Base-by-base conservation (phyloP, 345 rosid genomes). In the Moringa oleifera region DNA sequence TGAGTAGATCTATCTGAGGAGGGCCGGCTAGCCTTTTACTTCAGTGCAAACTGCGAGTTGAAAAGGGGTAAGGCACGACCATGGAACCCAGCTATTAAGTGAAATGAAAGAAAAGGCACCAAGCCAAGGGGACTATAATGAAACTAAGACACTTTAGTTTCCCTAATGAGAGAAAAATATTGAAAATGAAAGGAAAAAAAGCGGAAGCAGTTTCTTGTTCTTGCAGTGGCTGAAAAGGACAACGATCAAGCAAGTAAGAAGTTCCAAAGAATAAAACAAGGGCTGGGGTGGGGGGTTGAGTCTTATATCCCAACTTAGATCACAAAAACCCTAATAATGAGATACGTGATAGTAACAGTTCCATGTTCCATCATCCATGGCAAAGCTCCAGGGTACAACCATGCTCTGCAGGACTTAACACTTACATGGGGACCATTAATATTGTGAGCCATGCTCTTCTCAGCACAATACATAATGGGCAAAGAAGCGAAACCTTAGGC, bases 291-390 rank as follows among this genome's bases (percentile, higher is more conserved):
- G 47, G 47, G 1, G 47, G 47, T 9, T 1, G 12, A 41, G 60
- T 59, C 45, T 68, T 74, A 33, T 4, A 50, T 81, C 80, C 79
- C 72, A 71, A 75, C 70, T 76, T 76, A 78, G 83, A 83, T 80
- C 77, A 66, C 85, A 67, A 78, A 75, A 80, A 72, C 72, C 81
- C 75, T 77, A 77, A 72, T 70, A 68, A 74, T 71, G 67, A 81
- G 81, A 81, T 80, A 73, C 58, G 62, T 81, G 95, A 83, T 70
- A 75, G 88, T 76, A 78, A 88, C 87, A 78, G 75, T 83, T 88
- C 79, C 89, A 78, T 88, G 86, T 68, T 85, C 73, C n/a, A n/a
- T n/a, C n/a, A n/a, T n/a, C n/a, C 85, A 75, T 58, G 79, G 73
- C 73, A 79, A 78, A 70, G 65, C 77, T 77, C 80, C 75, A 79